A percentile compares a stretch with the other conserved stretches of the same genome.
Conservation (phyloP, 345 rosid genomes). For the Eutrema yunnanense region DNA sequence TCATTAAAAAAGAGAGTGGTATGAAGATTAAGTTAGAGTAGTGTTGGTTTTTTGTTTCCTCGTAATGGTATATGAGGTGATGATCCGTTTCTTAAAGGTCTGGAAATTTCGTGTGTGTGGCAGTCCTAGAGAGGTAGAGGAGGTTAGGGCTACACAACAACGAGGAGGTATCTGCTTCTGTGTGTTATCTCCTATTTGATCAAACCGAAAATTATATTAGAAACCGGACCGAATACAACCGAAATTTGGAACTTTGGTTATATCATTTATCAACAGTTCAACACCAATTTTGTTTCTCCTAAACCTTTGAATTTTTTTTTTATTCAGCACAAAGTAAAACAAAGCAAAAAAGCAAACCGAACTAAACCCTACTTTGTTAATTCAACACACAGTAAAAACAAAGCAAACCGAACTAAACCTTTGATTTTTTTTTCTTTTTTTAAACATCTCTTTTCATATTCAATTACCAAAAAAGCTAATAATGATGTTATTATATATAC, state of each 20-base stretch:
- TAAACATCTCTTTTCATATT: not conserved
- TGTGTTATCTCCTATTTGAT: not conserved
- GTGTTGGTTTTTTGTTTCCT: no score
- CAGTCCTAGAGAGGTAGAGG: not conserved
- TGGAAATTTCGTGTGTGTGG: not conserved
- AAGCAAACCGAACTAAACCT: no score
- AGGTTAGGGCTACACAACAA: conserved; percentile 19
- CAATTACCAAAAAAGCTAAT: not conserved
- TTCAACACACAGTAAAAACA: not conserved
- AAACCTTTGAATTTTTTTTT: not conserved
- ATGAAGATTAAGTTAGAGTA: no score
- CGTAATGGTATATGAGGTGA: no score
- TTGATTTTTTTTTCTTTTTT: no score
- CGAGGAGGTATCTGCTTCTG: not conserved
- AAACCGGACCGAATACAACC: not conserved
- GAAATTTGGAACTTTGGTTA: not conserved
- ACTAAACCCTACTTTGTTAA: no score
- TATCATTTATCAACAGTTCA: no score
- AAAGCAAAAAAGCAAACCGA: no score
- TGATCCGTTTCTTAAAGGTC: not conserved
- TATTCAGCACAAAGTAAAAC: not conserved
- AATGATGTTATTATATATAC: not conserved
- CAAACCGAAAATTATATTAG: not conserved
- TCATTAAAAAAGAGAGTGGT: no score
- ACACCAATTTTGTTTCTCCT: not conserved